Evolutionary conservation across 176 grass and related monocot genomes (phyloP), one percentile per base, ranked within the genome.

Genomic region (Carex parvula): DNA sequence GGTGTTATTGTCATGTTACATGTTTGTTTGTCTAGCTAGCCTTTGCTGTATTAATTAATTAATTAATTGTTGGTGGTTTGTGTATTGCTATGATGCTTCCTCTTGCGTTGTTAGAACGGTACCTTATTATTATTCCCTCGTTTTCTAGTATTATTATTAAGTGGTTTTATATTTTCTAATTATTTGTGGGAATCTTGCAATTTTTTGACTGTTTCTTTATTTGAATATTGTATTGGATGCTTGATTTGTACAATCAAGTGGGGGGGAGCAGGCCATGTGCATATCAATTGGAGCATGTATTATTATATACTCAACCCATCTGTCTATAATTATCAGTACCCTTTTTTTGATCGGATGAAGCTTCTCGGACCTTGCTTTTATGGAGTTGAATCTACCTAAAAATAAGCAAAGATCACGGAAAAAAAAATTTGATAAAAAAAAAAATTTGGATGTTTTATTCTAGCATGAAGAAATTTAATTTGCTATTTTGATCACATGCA

Each of bases 191-290:
- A 81, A 86, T 89, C 90, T 94, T 94, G 81, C 76, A 88, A 84
- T 84, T 84, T 16, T 86, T 86, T 89, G 71, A 82, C 78, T 88
- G 17, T 66, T 91, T 76, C 84, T 94, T 89, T 84, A 85, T 80
- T 44, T 84, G 86, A 69, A 88, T 46, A 88, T 81, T 90, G 86
- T 89, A 67, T 90, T 90, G 85, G 59, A 82, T 87, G 81, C 70
- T 91, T 89, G 64, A 60, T 64, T 83, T 88, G 61, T 61, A 86
- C 57, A 92, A 85, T 84, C 87, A 94, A 91, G 86, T 89, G 82
- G 86, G 79, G 79, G 90, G 94, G 82, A 52, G 83, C 92, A 94
- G 24, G 70, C 85, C 92, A 97, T 97, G 94, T 94, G 94, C 85
- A 68, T 89, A 86, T 85, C 87, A 90, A 92, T 92, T 87, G 79